phyloP scores from a whole-genome alignment of 768 basidiomycete genomes.

The Auriscalpium orientale region DNA sequence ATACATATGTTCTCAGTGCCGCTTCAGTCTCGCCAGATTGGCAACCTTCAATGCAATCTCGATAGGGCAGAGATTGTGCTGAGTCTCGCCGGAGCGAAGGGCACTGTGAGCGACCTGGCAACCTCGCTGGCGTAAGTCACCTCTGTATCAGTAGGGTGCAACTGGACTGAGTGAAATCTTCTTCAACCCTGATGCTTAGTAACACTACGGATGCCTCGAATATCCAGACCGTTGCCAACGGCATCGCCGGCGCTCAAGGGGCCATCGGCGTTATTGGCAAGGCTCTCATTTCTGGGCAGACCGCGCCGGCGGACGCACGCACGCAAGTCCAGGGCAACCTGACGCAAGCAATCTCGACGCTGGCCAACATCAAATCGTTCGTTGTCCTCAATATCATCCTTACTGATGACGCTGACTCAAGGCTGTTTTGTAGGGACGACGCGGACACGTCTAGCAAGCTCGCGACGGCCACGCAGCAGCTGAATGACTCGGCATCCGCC shows the following conservation, averaged over 20 bases:
- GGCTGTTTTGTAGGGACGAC: background rate
- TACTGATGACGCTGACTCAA: background rate
- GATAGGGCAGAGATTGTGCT: conserved; percentile 25
- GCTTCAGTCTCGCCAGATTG: conserved; percentile 19
- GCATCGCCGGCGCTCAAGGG: background rate
- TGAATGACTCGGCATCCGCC: background rate
- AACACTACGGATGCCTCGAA: background rate
- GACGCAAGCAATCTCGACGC: background rate
- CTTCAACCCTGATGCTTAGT: background rate
- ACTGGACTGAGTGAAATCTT: background rate
- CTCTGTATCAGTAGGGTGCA: background rate
- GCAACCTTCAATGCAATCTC: conserved; percentile 26
- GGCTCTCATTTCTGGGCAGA: background rate
- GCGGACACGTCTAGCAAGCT: background rate
- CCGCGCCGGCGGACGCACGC: background rate
- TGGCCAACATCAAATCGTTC: background rate
- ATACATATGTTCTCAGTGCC: background rate
- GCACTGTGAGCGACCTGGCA: background rate
- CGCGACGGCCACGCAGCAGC: background rate
- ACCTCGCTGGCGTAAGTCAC: background rate
- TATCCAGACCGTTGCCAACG: background rate
- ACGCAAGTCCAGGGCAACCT: background rate
- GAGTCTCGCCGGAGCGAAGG: conserved; percentile 11
- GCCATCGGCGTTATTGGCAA: background rate
- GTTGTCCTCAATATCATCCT: background rate